Base-by-base conservation (phyloP, 768 basidiomycete genomes). In the Rhodotorula kratochvilovae region DNA sequence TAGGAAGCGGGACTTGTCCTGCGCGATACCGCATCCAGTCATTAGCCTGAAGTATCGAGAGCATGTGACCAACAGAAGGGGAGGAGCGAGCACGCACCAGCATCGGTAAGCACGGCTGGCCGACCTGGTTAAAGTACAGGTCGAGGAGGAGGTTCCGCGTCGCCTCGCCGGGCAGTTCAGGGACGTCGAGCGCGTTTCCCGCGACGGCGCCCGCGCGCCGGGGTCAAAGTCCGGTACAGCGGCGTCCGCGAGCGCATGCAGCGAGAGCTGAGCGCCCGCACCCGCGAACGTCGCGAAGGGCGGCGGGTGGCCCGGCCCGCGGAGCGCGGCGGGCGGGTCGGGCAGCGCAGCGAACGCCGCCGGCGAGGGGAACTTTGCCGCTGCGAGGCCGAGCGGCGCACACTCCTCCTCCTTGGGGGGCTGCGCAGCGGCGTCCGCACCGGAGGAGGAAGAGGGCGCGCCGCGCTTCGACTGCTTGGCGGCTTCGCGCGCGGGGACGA, bases 41-140 rank as follows among this genome's bases (percentile, higher is more conserved):
- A 3, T 4, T 1, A 50, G 33, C 11, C 5, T n/a, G n/a, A 45
- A n/a, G n/a, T n/a, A n/a, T n/a, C n/a, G 50, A 39, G 23, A 60
- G 8, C 5, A 23, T 5, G 35, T 46, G 17, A 10, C 31, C n/a
- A 39, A 33, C 27, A 15, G 39, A 2, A 46, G 31, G 13, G 31
- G 29, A 23, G 25, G 21, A n/a, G n/a, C n/a, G n/a, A n/a, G 10
- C 15, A 60, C 67, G 23, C 50, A 73, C 72, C 19, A 73, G 65
- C 72, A 73, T 73, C 0, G 72, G 72, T n/a, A 60, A 67, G 29
- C 43, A 58, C 21, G 66, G 76, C 31, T 68, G 74, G n/a, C 66
- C 69, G 48, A 50, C 70, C 35, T 63, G 74, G 61, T 70, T 69
- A 67, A 70, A 75, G 68, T 71, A 72, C 35, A 63, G 54, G 60